Conservation (phyloP, 2,329 filamentous ascomycete genomes). For the Hymenoscyphus scutula region DNA sequence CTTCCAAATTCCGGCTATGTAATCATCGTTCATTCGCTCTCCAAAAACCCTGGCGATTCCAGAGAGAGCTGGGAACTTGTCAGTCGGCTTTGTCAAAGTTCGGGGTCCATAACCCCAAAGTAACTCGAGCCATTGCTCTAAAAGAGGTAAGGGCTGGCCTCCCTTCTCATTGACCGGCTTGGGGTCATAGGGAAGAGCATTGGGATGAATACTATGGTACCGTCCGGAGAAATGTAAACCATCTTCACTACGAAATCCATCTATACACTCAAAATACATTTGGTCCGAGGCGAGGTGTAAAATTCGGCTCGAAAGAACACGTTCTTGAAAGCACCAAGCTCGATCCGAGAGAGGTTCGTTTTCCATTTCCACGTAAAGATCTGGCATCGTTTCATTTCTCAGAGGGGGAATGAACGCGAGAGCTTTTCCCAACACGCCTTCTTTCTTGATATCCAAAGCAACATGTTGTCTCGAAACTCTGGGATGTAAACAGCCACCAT, state of each 20-base stretch:
- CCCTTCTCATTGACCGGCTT: not conserved
- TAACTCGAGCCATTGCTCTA: constrained; percentile 8
- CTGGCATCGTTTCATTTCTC: not conserved
- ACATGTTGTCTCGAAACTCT: not conserved
- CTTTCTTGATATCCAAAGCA: not conserved
- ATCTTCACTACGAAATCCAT: constrained; percentile 12
- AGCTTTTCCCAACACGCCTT: not conserved
- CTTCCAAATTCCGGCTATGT: not conserved
- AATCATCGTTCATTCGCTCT: not conserved
- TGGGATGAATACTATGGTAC: not conserved
- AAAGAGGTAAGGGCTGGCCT: not conserved
- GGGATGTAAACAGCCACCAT: not conserved
- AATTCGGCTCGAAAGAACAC: constrained; percentile 1
- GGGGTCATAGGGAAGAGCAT: not conserved
- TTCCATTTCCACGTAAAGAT: not conserved
- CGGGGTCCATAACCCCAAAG: constrained; percentile 12
- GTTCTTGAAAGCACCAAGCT: constrained; percentile 7
- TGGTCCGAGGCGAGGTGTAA: constrained; percentile 2
- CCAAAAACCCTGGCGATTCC: constrained; percentile 2
- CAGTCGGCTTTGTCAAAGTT: constrained; percentile 9
- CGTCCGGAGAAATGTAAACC: constrained; percentile 6
- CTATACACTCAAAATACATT: constrained; percentile 9
- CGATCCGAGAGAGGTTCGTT: not conserved
- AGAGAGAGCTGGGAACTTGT: constrained; percentile 12
- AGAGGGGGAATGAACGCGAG: not conserved